These are phyloP conservation scores for Persicaria tinctoria DNA, from an alignment of 148 eudicot species.

Conservation along the genomic window DNA sequence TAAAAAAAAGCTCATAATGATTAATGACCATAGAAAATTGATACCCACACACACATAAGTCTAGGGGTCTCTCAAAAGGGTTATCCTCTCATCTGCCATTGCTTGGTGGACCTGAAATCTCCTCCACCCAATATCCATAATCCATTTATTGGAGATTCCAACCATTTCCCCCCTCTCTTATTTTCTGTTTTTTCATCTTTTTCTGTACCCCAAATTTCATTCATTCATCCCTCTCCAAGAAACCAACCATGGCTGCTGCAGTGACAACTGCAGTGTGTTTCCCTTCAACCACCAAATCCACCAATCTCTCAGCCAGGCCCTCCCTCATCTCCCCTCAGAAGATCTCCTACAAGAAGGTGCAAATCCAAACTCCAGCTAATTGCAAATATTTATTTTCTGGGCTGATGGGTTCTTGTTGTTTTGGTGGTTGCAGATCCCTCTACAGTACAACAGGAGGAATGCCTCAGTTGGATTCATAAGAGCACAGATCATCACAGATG, in stretches of 20 bases:
- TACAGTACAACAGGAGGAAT: constrained; percentile 34
- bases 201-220: neutral
- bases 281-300: constrained; percentile 55
- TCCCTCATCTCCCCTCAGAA: constrained; percentile 45
- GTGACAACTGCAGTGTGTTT: constrained; percentile 79
- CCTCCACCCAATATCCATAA: constrained; percentile 69
- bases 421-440: neutral
- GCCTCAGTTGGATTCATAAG: constrained; percentile 47
- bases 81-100: neutral
- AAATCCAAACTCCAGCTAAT: neutral
- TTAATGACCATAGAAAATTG: too few species aligned
- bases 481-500: constrained; percentile 74
- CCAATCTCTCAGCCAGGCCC: constrained; percentile 46
- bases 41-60: neutral
- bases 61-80: neutral
- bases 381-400: neutral
- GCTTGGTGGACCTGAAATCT: constrained; percentile 27
- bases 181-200: neutral
- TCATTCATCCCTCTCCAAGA: neutral
- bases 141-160: constrained; percentile 20
- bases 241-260: constrained; percentile 72
- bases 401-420: neutral
- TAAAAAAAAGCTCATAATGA: too few species aligned
- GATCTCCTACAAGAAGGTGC: constrained; percentile 62
- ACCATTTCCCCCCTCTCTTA: neutral